Base-by-base conservation (phyloP, 805 yeast species). In the Metschnikowia picachoensis region DNA sequence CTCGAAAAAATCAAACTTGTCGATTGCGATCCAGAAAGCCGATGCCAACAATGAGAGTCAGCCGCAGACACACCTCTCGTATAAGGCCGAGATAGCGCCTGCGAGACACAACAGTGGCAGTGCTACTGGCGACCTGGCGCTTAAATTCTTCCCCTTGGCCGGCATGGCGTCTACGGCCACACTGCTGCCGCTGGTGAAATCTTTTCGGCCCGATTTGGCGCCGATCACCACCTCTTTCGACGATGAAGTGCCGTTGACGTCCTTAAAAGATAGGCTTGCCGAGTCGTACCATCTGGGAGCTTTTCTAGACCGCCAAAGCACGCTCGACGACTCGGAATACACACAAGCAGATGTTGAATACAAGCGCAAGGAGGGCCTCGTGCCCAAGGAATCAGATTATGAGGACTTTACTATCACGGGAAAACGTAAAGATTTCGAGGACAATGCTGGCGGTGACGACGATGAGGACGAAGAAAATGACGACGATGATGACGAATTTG, bases 11-110 rank as follows among this genome's bases (percentile, higher is more conserved):
- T 71, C 76, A 11, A 72, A 72, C 52, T 57, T 72, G 35, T 71
- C 76, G 35, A 56, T 72, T 47, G 77, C 76, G 47, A 72, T 72
- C 33, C 68, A 71, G 48, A 66, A 68, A 54, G 76, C 74, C 27
- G 74, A 68, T 48, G 59, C 58, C 41, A 46, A 49, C 39, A 57
- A 49, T 50, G 57, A 49, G 51, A 56, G 51, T 39, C 48, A 48
- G 41, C 52, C 53, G 37, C 53, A 47, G 16, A 41, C 50, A 13
- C 53, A 44, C 32, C 48, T 43, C 30, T 44, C 46, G 16, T 41
- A 44, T 37, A 51, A 47, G 36, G 30, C 42, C 10, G 52, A 41
- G 4, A 39, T 31, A 16, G 25, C 30, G n/a, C 35, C 36, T 5
- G 33, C 29, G 41, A 53, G 48, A 31, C 40, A 42, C 29, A 46